These are phyloP conservation scores for Aureobasidium melanogenum DNA, from an alignment of 2,329 filamentous ascomycete species.

Conservation along the genomic window DNA sequence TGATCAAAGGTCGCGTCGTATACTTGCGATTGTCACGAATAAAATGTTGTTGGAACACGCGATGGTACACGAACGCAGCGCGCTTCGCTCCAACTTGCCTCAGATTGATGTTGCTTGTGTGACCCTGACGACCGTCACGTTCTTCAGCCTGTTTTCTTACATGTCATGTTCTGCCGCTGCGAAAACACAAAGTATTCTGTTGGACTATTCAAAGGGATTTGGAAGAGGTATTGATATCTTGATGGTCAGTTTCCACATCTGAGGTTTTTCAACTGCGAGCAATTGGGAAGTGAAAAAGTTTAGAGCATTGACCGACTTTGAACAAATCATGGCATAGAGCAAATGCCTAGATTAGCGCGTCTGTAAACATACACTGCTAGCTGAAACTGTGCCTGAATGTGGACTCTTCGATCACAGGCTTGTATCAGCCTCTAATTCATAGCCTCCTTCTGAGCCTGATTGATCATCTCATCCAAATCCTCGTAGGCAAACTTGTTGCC, in stretches of 20 bases:
- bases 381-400: not conserved
- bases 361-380: not conserved
- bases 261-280: not conserved
- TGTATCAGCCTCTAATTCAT: not conserved
- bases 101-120: not conserved
- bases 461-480: slow-evolving; percentile 6
- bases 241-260: not conserved
- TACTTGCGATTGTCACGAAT: not conserved
- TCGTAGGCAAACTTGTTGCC: not conserved
- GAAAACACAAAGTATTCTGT: too few relatives aligned
- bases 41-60: not conserved
- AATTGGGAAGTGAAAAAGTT: not conserved
- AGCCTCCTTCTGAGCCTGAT: not conserved
- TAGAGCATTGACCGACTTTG: not conserved
- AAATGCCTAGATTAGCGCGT: too few relatives aligned
- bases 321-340: not conserved
- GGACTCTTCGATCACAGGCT: not conserved
- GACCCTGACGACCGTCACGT: not conserved
- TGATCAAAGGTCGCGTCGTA: not conserved
- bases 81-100: slow-evolving; percentile 5
- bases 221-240: not conserved
- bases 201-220: not conserved
- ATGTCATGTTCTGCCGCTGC: too few relatives aligned
- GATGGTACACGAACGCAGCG: not conserved
- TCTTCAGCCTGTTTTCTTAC: not conserved